A percentile compares a stretch with the other conserved stretches of the same genome.
These are phyloP conservation scores for Venturia nashicola DNA, from an alignment of 2,329 filamentous ascomycete species.

Conservation along the genomic window DNA sequence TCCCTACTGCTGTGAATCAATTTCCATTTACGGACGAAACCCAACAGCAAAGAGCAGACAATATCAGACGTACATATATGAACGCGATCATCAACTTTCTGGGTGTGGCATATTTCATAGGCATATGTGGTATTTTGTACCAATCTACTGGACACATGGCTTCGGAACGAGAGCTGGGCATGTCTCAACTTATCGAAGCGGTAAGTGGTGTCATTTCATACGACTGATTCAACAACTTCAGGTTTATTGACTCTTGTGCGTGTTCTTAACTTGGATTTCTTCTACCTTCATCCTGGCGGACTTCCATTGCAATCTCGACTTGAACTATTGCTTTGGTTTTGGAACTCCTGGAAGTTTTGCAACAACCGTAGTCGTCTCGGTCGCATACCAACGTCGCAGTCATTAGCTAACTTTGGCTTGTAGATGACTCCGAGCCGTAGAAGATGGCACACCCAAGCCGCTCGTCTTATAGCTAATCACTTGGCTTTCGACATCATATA, in stretches of 20 bases:
- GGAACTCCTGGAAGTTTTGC: neutral
- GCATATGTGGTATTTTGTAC: slow-evolving; percentile 71
- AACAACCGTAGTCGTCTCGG: neutral
- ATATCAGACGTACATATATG: slow-evolving; percentile 61
- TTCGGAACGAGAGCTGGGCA: slow-evolving; percentile 72
- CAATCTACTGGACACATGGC: slow-evolving; percentile 80
- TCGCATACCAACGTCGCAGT: neutral
- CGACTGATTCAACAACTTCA: neutral
- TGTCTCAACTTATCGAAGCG: slow-evolving; percentile 78
- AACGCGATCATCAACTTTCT: slow-evolving; percentile 61
- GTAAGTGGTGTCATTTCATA: neutral
- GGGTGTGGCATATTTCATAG: slow-evolving; percentile 66
- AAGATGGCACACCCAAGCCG: slow-evolving; percentile 65
- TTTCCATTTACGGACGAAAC: slow-evolving; percentile 68
- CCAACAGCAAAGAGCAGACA: slow-evolving; percentile 49
- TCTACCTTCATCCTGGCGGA: no score
- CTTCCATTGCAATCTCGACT: neutral
- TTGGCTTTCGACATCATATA: slow-evolving; percentile 72
- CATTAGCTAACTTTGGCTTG: neutral
- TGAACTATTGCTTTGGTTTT: neutral
- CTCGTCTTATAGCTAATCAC: slow-evolving; percentile 68
- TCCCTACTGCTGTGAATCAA: slow-evolving; percentile 38
- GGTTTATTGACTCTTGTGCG: neutral
- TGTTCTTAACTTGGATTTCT: neutral
- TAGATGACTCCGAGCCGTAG: slow-evolving; percentile 67